These are phyloP conservation scores for Fomitopsis schrenkii DNA, from an alignment of 1,284 basidiomycete genomes.

Conservation along the genomic window DNA sequence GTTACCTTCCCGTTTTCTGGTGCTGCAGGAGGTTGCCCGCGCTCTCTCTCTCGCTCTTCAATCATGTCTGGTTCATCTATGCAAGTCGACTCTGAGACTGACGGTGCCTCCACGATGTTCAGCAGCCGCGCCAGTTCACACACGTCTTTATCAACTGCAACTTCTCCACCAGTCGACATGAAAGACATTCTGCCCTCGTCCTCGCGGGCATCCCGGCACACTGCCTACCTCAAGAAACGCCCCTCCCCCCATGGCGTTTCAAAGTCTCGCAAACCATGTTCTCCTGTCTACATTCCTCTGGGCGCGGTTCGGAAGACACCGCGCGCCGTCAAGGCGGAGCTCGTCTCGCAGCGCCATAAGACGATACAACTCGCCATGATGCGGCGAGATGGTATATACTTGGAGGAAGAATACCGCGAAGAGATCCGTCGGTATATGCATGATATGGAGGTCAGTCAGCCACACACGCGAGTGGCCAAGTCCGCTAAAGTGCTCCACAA, in stretches of 20 bases:
- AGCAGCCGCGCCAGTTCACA: constrained; percentile 43
- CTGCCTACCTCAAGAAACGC: constrained; percentile 75
- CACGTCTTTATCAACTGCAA: constrained; percentile 35
- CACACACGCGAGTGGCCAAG: constrained; percentile 9
- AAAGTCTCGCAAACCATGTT: constrained; percentile 47
- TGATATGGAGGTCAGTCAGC: constrained; percentile 87
- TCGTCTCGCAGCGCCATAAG: constrained; percentile 61
- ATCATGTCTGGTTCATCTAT: constrained; percentile 11
- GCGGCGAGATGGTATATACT: constrained; percentile 61
- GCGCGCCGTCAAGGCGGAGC: constrained; percentile 54
- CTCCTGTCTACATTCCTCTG: constrained; percentile 42
- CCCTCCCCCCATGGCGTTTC: constrained; percentile 74
- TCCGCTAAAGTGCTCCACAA: constrained; percentile 7
- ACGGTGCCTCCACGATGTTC: constrained; percentile 26
- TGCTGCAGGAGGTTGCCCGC: neutral
- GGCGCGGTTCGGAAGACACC: constrained; percentile 55
- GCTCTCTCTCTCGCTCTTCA: neutral
- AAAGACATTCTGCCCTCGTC: constrained; percentile 64
- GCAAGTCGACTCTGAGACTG: constrained; percentile 12
- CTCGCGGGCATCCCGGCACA: constrained; percentile 54
- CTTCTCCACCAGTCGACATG: constrained; percentile 44
- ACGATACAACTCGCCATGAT: constrained; percentile 63
- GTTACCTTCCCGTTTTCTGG: neutral
- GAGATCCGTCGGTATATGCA: constrained; percentile 95
- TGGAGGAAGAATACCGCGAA: constrained; percentile 94